Evolutionary conservation across 805 yeast genomes (phyloP).

Genomic region (Candida germanica): DNA sequence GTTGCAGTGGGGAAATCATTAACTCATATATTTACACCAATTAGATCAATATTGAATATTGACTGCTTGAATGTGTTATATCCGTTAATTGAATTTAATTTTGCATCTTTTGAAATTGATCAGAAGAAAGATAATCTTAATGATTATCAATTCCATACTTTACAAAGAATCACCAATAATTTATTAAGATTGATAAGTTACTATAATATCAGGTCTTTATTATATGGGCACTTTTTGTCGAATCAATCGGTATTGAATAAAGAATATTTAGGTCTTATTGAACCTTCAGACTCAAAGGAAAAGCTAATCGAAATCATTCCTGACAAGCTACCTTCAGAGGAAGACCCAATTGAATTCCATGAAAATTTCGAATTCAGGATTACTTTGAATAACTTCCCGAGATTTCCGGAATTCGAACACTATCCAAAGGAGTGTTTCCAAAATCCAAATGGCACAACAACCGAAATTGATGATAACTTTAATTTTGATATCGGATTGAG

Average conservation of each 20-base stretch:
- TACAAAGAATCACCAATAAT: constrained; percentile 22
- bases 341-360: constrained; percentile 8
- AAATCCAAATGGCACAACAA: constrained; percentile 2
- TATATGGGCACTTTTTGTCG: constrained; percentile 24
- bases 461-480: constrained; percentile 4
- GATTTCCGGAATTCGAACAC: constrained; percentile 15
- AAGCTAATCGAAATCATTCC: constrained; percentile 16
- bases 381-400: constrained; percentile 16
- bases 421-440: constrained; percentile 10
- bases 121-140: constrained; percentile 13
- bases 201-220: constrained; percentile 28
- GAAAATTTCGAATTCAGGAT: constrained; percentile 10
- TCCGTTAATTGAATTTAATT: constrained; percentile 29
- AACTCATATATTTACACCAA: constrained; percentile 30
- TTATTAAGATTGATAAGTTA: constrained; percentile 30
- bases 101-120: constrained; percentile 17
- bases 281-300: constrained; percentile 14
- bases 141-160: constrained; percentile 17
- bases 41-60: constrained; percentile 31
- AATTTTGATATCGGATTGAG: constrained; percentile 12
- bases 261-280: constrained; percentile 13
- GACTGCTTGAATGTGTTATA: constrained; percentile 33
- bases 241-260: constrained; percentile 20
- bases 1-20: constrained; percentile 34
- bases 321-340: constrained; percentile 12